A percentile compares a stretch with the other conserved stretches of the same genome.
These are phyloP conservation scores for Ophiostoma sp. DNA, from an alignment of 2,329 filamentous ascomycete species.

Conservation along the genomic window DNA sequence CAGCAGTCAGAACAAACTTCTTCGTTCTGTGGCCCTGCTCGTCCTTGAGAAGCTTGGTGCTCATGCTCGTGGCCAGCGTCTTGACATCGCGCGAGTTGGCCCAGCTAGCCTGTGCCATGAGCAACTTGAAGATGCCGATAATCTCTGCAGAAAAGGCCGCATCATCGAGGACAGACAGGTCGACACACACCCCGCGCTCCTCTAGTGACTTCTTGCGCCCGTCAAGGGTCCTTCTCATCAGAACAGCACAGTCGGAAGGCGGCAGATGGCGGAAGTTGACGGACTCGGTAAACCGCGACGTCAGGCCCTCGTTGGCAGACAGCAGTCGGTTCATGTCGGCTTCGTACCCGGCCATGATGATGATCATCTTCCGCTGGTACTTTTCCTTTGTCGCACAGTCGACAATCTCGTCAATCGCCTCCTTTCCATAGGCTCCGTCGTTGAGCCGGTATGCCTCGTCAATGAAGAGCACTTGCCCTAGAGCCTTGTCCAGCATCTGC, in stretches of 20 bases:
- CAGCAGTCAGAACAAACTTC: conserved; percentile 21
- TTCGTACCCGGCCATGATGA: conserved; percentile 66
- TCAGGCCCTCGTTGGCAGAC: conserved; percentile 56
- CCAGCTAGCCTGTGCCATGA: conserved; percentile 49
- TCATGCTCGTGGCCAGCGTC: conserved; percentile 48
- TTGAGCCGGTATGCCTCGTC: conserved; percentile 66
- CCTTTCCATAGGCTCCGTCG: conserved; percentile 52
- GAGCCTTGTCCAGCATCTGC: conserved; percentile 53
- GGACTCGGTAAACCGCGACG: conserved; percentile 59
- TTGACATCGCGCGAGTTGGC: conserved; percentile 60
- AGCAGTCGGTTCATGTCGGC: conserved; percentile 60
- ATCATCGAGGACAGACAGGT: conserved; percentile 30
- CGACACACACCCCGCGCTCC: conserved; percentile 25
- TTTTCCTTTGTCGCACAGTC: conserved; percentile 50
- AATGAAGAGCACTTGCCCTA: conserved; percentile 64
- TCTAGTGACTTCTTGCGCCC: conserved; percentile 24
- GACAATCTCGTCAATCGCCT: conserved; percentile 51
- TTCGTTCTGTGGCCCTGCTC: conserved; percentile 28
- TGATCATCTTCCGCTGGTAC: conserved; percentile 56
- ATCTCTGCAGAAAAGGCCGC: conserved; percentile 28
- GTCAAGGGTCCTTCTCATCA: conserved; percentile 38
- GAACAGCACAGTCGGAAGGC: conserved; percentile 40
- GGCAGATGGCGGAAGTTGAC: conserved; percentile 50
- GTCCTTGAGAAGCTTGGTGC: conserved; percentile 38
- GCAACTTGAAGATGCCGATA: conserved; percentile 34